Percentiles rank a stretch among this genome's conserved stretches.
Conservation (phyloP, 2,329 filamentous ascomycete species). For the Grosmannia serpens region DNA sequence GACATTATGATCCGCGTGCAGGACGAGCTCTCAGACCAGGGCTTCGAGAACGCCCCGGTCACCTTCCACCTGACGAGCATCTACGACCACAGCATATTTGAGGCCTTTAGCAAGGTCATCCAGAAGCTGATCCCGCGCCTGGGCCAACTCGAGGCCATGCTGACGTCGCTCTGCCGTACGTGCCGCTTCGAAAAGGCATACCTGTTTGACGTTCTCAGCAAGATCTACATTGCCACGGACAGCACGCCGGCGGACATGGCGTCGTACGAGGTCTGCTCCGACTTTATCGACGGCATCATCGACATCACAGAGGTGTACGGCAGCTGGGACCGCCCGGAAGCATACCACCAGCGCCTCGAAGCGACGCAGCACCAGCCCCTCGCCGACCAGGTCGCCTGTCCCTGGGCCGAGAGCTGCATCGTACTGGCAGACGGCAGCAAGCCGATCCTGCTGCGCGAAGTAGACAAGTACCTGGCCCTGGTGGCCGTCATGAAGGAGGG, state of each 20-base stretch:
- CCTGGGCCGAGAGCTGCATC: constrained; percentile 56
- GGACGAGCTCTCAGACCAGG: constrained; percentile 87
- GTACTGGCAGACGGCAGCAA: constrained; percentile 52
- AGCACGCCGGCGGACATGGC: constrained; percentile 87
- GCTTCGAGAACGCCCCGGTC: constrained; percentile 86
- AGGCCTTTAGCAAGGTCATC: constrained; percentile 96
- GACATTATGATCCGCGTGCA: constrained; percentile 95
- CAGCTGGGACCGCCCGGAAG: constrained; percentile 49
- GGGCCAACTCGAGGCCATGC: constrained; percentile 81
- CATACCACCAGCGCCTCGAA: constrained; percentile 45
- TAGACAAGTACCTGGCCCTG: constrained; percentile 64
- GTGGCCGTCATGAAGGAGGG: constrained; percentile 83
- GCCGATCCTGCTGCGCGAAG: constrained; percentile 57
- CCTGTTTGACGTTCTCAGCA: constrained; percentile 92
- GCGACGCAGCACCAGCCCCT: constrained; percentile 49
- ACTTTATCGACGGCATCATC: constrained; percentile 97
- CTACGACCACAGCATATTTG: constrained; percentile 94
- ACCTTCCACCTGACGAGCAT: constrained; percentile 96
- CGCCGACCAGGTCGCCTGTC: constrained; percentile 54
- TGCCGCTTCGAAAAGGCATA: constrained; percentile 97
- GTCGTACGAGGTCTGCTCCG: constrained; percentile 95
- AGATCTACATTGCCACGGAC: constrained; percentile 97
- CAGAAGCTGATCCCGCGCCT: constrained; percentile 94
- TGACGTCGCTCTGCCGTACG: constrained; percentile 86
- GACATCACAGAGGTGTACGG: constrained; percentile 95